Conservation (phyloP, 331 rosid species). For the Erythrophleum ivorense region DNA sequence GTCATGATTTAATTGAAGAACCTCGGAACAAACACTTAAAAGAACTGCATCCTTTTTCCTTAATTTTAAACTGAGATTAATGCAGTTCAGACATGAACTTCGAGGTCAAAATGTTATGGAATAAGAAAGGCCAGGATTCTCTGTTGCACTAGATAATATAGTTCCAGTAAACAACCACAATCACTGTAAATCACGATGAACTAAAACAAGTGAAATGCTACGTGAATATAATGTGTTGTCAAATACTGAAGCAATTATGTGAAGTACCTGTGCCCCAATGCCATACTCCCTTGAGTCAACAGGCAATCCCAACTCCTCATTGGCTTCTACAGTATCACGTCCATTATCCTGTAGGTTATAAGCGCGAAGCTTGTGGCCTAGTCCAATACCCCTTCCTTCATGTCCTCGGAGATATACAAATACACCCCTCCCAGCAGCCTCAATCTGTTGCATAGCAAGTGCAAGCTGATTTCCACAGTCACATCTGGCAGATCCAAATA, state of each 20-base stretch:
- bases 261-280: conserved; percentile 86
- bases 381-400: conserved; percentile 95
- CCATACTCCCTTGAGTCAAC: conserved; percentile 97
- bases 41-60: too few species aligned
- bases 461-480: conserved; percentile 93
- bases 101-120: background rate
- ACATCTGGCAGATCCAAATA: conserved; percentile 94
- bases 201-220: background rate
- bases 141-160: conserved; percentile 20
- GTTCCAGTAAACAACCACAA: conserved; percentile 1
- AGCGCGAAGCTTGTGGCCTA: conserved; percentile 94
- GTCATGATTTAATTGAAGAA: too few species aligned
- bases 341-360: conserved; percentile 87
- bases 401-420: conserved; percentile 92
- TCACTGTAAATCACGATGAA: conserved; percentile 21
- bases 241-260: background rate
- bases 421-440: conserved; percentile 90
- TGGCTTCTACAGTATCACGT: conserved; percentile 92
- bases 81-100: background rate
- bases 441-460: conserved; percentile 89
- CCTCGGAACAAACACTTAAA: too few species aligned
- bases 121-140: background rate
- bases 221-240: background rate
- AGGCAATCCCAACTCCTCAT: conserved; percentile 91
- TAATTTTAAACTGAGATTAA: background rate